Evolutionary conservation across 352 stramenopile genomes (phyloP).

Genomic region (Globisporangium takayamanum): DNA sequence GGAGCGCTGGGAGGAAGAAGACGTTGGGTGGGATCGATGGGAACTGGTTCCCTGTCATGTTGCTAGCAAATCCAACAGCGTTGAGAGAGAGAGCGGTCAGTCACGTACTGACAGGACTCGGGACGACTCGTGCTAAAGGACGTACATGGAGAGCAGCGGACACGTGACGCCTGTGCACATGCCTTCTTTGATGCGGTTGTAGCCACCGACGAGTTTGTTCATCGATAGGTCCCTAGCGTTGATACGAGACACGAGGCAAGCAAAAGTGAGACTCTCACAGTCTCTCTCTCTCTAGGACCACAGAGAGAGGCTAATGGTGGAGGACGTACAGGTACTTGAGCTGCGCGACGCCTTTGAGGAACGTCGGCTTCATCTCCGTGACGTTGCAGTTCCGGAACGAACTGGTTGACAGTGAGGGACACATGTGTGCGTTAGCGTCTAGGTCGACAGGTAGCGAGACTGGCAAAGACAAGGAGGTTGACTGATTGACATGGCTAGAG

Average conservation of each 20-base stretch:
- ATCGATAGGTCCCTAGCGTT: slow-evolving; percentile 28
- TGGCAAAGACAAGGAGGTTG: background rate
- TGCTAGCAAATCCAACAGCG: slow-evolving; percentile 16
- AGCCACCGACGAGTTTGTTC: slow-evolving; percentile 36
- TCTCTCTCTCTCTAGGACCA: background rate
- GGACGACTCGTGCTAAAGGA: background rate
- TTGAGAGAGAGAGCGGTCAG: background rate
- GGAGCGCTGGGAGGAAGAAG: slow-evolving; percentile 41
- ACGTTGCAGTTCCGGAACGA: slow-evolving; percentile 37
- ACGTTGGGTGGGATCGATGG: slow-evolving; percentile 22
- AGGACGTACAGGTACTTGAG: slow-evolving; percentile 28
- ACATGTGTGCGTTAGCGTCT: background rate
- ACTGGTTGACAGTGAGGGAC: slow-evolving; percentile 6
- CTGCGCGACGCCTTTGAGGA: slow-evolving; percentile 37
- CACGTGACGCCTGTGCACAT: slow-evolving; percentile 44
- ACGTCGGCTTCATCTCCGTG: slow-evolving; percentile 28
- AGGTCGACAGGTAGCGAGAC: background rate
- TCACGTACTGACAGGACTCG: background rate
- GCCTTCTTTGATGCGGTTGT: slow-evolving; percentile 41
- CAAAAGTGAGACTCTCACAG: background rate
- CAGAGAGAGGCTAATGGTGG: background rate
- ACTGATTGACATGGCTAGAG: background rate
- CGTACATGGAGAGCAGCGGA: slow-evolving; percentile 33
- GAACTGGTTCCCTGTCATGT: slow-evolving; percentile 34
- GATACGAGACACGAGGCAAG: no score